Conservation (phyloP, 306 rosid species). For the Cucumis melo region DNA sequence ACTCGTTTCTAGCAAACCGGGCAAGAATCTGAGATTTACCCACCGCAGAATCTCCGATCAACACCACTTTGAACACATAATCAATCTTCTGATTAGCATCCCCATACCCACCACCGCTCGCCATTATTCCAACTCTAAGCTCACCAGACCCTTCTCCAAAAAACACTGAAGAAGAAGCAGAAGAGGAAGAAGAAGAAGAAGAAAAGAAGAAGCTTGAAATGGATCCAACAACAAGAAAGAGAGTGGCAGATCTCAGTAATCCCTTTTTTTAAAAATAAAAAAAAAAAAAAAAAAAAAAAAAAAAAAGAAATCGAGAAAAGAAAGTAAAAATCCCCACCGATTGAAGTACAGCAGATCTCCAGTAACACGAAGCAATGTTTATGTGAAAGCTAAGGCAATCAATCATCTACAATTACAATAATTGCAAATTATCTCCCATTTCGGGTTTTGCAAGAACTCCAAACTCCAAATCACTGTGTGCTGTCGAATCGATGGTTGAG, state of each 20-base stretch:
- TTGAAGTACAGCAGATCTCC: background rate
- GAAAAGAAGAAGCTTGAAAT: background rate
- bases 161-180: background rate
- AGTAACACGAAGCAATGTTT: background rate
- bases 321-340: background rate
- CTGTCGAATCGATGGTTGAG: no score
- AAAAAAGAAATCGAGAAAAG: no score
- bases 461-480: no score
- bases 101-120: slow-evolving; percentile 60
- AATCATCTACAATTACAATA: background rate
- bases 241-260: background rate
- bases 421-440: background rate
- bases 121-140: slow-evolving; percentile 29
- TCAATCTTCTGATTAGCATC: slow-evolving; percentile 85
- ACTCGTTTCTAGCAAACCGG: slow-evolving; percentile 87
- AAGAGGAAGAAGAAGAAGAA: background rate
- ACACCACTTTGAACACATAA: slow-evolving; percentile 90
- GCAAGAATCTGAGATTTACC: slow-evolving; percentile 96
- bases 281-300: background rate
- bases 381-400: background rate
- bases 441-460: background rate
- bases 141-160: background rate
- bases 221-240: slow-evolving; percentile 1
- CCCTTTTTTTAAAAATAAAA: background rate
- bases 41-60: slow-evolving; percentile 96